Conservation (phyloP, 352 stramenopile genomes). For the Plasmopara halstedii region DNA sequence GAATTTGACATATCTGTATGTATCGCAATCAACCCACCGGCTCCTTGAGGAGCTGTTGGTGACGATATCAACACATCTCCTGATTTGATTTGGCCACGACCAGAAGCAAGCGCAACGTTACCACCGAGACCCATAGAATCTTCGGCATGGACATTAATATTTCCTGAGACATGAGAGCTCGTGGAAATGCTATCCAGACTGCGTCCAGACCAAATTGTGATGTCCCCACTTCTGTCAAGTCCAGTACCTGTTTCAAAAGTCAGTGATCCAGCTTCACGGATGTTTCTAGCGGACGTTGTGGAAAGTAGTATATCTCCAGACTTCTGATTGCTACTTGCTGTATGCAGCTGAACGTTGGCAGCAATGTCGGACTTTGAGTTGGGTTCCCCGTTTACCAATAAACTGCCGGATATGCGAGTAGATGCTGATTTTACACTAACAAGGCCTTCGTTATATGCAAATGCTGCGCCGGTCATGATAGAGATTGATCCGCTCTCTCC, state of each 20-base stretch:
- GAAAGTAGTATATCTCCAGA: constrained; percentile 23
- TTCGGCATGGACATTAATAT: constrained; percentile 14
- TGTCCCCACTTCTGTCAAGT: constrained; percentile 16
- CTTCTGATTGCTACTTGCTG: constrained; percentile 4
- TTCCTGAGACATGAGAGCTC: constrained; percentile 8
- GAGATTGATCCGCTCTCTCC: constrained; percentile 26
- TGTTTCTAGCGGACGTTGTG: constrained; percentile 5
- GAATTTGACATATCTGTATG: constrained; percentile 11
- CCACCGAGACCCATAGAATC: constrained; percentile 12
- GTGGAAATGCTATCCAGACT: constrained; percentile 3
- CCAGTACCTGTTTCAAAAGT: constrained; percentile 14
- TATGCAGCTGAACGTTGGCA: constrained; percentile 18
- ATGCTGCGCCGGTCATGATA: constrained; percentile 16
- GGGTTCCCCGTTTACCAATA: constrained; percentile 19
- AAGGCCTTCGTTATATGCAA: constrained; percentile 12
- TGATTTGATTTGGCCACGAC: constrained; percentile 9
- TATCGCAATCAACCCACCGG: constrained; percentile 15
- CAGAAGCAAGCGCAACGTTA: constrained; percentile 16
- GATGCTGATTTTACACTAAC: constrained; percentile 17
- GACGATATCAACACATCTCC: constrained; percentile 15
- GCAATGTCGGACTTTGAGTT: constrained; percentile 2
- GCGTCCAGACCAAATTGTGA: constrained; percentile 9
- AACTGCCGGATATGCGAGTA: constrained; percentile 15
- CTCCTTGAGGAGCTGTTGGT: constrained; percentile 5
- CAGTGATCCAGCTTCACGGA: constrained; percentile 13